These are phyloP conservation scores for Meira nashicola DNA, from an alignment of 1,284 basidiomycete genomes.

Conservation along the genomic window DNA sequence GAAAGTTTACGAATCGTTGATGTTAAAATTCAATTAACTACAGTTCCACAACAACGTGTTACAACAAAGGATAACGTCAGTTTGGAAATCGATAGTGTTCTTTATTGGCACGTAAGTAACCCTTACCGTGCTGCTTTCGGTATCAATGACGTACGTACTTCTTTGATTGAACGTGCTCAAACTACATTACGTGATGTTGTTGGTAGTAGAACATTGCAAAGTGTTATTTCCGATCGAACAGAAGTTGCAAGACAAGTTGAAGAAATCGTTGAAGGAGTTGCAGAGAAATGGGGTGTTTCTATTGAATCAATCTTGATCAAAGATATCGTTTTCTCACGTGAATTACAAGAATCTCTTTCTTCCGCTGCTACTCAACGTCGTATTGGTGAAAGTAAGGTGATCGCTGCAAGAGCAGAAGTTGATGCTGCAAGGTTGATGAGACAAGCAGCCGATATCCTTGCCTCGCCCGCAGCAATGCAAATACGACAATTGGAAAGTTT, in stretches of 20 bases:
- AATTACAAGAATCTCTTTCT: constrained; percentile 84
- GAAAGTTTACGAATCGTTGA: constrained; percentile 66
- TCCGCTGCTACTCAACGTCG: constrained; percentile 88
- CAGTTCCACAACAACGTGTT: constrained; percentile 73
- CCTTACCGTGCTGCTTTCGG: constrained; percentile 74
- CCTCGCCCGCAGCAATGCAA: constrained; percentile 82
- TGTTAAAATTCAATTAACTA: constrained; percentile 86
- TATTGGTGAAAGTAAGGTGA: constrained; percentile 86
- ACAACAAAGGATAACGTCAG: constrained; percentile 75
- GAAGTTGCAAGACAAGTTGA: constrained; percentile 92
- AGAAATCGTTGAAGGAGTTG: constrained; percentile 66
- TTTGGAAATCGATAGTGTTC: constrained; percentile 78
- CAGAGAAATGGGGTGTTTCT: constrained; percentile 79
- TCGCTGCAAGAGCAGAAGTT: constrained; percentile 91
- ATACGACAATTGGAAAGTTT: constrained; percentile 89
- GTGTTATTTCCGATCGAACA: constrained; percentile 71
- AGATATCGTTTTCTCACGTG: constrained; percentile 85
- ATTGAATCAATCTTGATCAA: constrained; percentile 81
- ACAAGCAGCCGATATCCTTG: constrained; percentile 77
- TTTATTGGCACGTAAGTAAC: constrained; percentile 69
- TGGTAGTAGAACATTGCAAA: constrained; percentile 66
- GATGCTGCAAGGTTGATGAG: constrained; percentile 85
- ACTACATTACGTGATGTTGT: constrained; percentile 93
- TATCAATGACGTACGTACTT: constrained; percentile 64
- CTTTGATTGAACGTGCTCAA: constrained; percentile 86